phyloP scores from a whole-genome alignment of 495 filamentous ascomycete genomes.

The Daldinia decipiens region DNA sequence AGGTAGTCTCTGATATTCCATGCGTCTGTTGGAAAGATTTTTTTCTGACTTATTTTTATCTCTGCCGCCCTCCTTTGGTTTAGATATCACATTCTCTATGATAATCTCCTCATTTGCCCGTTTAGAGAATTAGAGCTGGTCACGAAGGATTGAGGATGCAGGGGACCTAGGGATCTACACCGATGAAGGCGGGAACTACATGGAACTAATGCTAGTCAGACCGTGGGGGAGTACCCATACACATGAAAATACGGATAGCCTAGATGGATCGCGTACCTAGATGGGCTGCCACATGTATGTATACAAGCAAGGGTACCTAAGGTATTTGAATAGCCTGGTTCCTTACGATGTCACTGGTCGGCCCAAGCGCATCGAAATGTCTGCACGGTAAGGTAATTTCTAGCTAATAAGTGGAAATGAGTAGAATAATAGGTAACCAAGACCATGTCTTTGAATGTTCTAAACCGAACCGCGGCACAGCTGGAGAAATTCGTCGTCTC shows the following conservation, averaged over 20 bases:
- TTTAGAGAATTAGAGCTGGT: background rate
- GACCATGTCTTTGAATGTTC: background rate
- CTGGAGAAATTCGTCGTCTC: background rate
- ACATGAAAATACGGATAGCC: background rate
- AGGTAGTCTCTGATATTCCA: background rate
- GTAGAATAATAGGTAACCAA: background rate
- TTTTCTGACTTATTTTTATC: slow-evolving; percentile 7
- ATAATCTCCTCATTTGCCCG: slow-evolving; percentile 12
- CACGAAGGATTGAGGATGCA: slow-evolving; percentile 22
- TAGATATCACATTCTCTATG: background rate
- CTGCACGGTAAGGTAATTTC: background rate
- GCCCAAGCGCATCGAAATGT: background rate
- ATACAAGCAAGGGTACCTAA: background rate
- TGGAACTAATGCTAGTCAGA: slow-evolving; percentile 38
- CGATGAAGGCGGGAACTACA: slow-evolving; percentile 33
- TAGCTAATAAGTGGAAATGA: background rate
- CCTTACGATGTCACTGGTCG: background rate
- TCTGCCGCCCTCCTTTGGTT: background rate
- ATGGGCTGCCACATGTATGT: background rate
- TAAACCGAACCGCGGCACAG: background rate
- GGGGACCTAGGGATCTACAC: slow-evolving; percentile 35
- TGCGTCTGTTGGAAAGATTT: background rate
- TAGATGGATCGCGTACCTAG: background rate
- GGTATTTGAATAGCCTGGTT: background rate
- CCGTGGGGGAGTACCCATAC: slow-evolving; percentile 26